Base-by-base conservation (phyloP, 331 rosid species). In the Erythrophleum ivorense region DNA sequence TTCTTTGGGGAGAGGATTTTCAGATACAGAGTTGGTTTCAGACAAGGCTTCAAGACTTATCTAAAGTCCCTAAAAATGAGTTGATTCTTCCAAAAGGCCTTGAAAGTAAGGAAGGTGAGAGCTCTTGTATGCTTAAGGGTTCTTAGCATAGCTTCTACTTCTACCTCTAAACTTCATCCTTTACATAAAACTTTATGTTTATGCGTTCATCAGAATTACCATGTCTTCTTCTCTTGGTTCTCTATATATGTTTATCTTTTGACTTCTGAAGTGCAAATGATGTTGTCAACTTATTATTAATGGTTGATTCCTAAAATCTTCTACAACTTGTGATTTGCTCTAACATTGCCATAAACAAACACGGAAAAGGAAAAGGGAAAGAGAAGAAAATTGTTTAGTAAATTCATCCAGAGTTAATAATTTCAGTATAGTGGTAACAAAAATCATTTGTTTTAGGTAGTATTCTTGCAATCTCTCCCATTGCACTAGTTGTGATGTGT, bases 1-100 rank as follows among this genome's bases (percentile, higher is more conserved):
- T 73, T 80, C 66, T 38, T 49, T 49, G 10, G 41, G 59, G 24
- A 73, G 31, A 63, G 3, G 38, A 78, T 62, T 73, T 84, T 78
- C 78, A 93, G 99, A 89, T 93, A 65, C 87, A 89, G 43, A 81
- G 67, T 83, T 95, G 99, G 99, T 91, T 95, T 83, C 82, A 93
- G 82, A 79, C 80, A 54, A 85, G 82, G 80, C 86, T 81, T 64
- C 86, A 80, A 64, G 90, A 88, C 71, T 80, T 62, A 12, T 85
- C 87, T 1, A 81, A 87, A 76, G 87, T 79, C 48, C 83, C 80
- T 41, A 71, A 86, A 55, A 85, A 77, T 63, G 75, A 80, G 68
- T 58, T 75, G 73, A 52, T 77, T 76, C 75, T 24, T 54, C 80
- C 88, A 46, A 81, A 76, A 72, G 89, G 76, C 68, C 84, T 81